Conservation (phyloP, 495 filamentous ascomycete genomes). For the Hyaloscypha bicolor region DNA sequence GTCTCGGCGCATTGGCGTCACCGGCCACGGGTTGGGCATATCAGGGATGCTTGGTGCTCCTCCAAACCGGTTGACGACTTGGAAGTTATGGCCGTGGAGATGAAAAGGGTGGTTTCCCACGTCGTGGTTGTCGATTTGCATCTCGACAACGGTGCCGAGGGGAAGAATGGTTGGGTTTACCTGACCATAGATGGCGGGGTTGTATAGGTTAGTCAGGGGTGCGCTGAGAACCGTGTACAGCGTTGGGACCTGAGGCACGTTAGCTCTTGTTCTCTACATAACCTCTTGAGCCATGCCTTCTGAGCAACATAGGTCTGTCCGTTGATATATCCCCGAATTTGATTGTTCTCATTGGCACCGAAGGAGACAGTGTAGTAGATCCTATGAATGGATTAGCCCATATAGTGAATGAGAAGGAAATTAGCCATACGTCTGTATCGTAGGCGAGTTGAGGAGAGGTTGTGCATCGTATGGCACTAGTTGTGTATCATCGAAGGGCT, state of each 20-base stretch:
- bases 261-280: too few species aligned
- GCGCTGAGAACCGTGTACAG: slow-evolving; percentile 73
- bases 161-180: slow-evolving; percentile 64
- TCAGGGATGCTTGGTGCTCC: slow-evolving; percentile 39
- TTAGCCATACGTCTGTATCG: background rate
- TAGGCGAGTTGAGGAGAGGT: background rate
- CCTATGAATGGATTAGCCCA: background rate
- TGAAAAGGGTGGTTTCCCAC: slow-evolving; percentile 56
- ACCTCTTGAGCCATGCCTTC: slow-evolving; percentile 49
- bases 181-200: slow-evolving; percentile 71
- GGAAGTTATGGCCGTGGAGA: slow-evolving; percentile 77
- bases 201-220: slow-evolving; percentile 4
- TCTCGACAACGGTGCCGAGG: slow-evolving; percentile 50
- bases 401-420: background rate
- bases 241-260: slow-evolving; percentile 47
- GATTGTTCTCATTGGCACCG: background rate
- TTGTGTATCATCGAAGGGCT: too few species aligned
- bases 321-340: slow-evolving; percentile 61
- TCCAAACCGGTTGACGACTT: slow-evolving; percentile 58
- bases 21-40: slow-evolving; percentile 40
- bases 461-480: too few species aligned
- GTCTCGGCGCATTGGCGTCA: slow-evolving; percentile 54
- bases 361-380: slow-evolving; percentile 41
- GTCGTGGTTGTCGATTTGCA: slow-evolving; percentile 81
- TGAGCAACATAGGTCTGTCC: slow-evolving; percentile 70